A percentile compares a stretch with the other conserved stretches of the same genome.
Evolutionary conservation across 495 filamentous ascomycete species (phyloP).

Genomic region (Penicillium silybi): DNA sequence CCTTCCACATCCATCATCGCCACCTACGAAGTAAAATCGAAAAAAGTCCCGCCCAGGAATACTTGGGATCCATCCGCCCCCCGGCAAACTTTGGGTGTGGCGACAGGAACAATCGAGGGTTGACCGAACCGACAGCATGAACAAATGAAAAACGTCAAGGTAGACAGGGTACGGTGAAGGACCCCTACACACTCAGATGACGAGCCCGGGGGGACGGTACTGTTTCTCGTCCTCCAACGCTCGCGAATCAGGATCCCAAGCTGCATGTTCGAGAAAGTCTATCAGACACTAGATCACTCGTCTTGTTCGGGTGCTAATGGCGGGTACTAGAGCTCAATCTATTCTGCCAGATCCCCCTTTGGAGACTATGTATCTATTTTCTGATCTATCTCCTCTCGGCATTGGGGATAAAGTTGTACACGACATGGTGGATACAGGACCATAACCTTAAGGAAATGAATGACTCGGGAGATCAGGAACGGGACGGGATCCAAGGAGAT

Average conservation of each 20-base stretch:
- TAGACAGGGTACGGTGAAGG: not conserved
- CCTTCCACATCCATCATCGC: slow-evolving; percentile 11
- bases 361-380: not conserved
- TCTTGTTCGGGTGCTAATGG: slow-evolving; percentile 2
- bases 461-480: not conserved
- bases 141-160: not conserved
- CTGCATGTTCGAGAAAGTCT: slow-evolving; percentile 9
- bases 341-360: not conserved
- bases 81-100: slow-evolving; percentile 6
- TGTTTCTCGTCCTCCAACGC: not conserved
- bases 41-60: slow-evolving; percentile 4
- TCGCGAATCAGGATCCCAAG: slow-evolving; percentile 4
- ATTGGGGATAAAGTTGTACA: not conserved
- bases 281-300: slow-evolving; percentile 14
- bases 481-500: not conserved
- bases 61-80: not conserved
- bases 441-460: not conserved
- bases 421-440: not conserved
- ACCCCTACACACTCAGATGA: not conserved
- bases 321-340: slow-evolving; percentile 4
- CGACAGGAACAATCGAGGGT: slow-evolving; percentile 5
- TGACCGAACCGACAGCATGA: not conserved
- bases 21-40: slow-evolving; percentile 1
- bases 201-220: slow-evolving; percentile 1
- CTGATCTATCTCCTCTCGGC: not conserved